phyloP scores from a whole-genome alignment of 805 yeast genomes.

The Sugiyamaella valdiviana region DNA sequence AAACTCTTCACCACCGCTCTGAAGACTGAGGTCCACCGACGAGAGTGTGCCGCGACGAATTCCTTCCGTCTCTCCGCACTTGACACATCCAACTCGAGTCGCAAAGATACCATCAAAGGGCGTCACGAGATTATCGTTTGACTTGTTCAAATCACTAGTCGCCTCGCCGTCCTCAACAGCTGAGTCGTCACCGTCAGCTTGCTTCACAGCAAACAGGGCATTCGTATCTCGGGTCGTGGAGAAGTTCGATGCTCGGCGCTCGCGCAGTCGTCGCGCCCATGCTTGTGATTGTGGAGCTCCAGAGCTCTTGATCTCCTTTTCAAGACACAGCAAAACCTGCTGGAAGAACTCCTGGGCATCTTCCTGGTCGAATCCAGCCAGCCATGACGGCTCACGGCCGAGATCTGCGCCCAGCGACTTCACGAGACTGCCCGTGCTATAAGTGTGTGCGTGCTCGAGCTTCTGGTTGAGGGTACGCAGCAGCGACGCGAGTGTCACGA shows the following conservation, averaged over 20 bases:
- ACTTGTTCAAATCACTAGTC: background rate
- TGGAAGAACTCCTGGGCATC: conserved; percentile 97
- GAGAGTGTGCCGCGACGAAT: conserved; percentile 70
- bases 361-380: conserved; percentile 80
- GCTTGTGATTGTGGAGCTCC: conserved; percentile 2
- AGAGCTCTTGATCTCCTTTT: conserved; percentile 24
- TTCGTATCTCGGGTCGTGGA: background rate
- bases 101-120: conserved; percentile 90
- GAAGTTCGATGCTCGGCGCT: background rate
- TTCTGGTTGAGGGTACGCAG: conserved; percentile 26
- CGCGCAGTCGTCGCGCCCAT: background rate
- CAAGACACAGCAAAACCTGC: conserved; percentile 32
- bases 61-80: conserved; percentile 93
- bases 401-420: conserved; percentile 16
- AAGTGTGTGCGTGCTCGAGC: conserved; percentile 25
- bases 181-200: background rate
- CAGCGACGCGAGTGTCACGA: conserved; percentile 5
- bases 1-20: conserved; percentile 8
- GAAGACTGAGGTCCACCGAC: conserved; percentile 31
- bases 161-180: background rate
- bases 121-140: conserved; percentile 48
- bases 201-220: background rate
- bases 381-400: conserved; percentile 9
- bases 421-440: conserved; percentile 24
- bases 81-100: conserved; percentile 82